A percentile compares a stretch with the other conserved stretches of the same genome.
These are phyloP conservation scores for Podospora anserina DNA, from an alignment of 495 filamentous ascomycete genomes.

Conservation along the genomic window DNA sequence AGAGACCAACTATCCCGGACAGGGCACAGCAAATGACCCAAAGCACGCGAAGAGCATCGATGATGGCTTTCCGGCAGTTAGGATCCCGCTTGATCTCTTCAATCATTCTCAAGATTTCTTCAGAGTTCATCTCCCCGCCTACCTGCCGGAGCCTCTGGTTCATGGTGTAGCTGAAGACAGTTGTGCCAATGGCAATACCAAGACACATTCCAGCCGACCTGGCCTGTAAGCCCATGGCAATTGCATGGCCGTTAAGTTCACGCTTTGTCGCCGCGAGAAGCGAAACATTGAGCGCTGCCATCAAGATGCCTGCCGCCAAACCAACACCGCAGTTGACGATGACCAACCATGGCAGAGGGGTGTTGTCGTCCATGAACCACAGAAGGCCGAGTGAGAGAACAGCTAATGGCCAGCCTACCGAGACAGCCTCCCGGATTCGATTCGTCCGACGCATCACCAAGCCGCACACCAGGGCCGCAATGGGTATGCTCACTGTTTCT, in stretches of 20 bases:
- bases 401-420: conserved; percentile 53
- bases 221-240: conserved; percentile 57
- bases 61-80: conserved; percentile 15
- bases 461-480: conserved; percentile 48
- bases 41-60: conserved; percentile 24
- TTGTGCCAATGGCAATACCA: conserved; percentile 51
- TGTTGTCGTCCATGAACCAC: conserved; percentile 47
- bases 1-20: conserved; percentile 14
- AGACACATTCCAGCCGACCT: conserved; percentile 54
- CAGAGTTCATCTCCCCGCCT: conserved; percentile 18
- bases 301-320: conserved; percentile 54
- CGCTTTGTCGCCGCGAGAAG: conserved; percentile 45
- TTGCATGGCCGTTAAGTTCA: conserved; percentile 53
- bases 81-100: conserved; percentile 21
- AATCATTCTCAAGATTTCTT: conserved; percentile 22
- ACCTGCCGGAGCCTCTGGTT: conserved; percentile 37
- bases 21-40: conserved; percentile 24
- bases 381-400: conserved; percentile 49
- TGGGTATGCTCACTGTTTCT: conserved; percentile 44
- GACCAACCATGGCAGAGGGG: conserved; percentile 46
- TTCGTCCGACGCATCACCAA: conserved; percentile 47
- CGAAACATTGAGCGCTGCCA: conserved; percentile 49
- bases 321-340: conserved; percentile 53
- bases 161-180: conserved; percentile 61
- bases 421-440: conserved; percentile 52